Percentiles rank a stretch among this genome's conserved stretches.
phyloP scores from a whole-genome alignment of 225 moss, liverwort and hornwort species.

The Climacium dendroides region DNA sequence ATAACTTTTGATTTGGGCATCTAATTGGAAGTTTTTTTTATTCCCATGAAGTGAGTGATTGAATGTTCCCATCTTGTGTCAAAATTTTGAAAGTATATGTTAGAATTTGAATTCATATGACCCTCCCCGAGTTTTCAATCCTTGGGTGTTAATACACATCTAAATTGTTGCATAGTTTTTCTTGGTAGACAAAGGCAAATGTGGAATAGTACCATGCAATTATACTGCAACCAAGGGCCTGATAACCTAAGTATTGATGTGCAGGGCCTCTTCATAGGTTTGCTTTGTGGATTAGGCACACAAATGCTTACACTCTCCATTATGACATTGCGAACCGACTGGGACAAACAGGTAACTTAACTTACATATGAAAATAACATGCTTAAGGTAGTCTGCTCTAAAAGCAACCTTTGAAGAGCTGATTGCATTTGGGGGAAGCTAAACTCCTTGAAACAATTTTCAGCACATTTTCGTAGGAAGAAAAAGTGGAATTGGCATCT shows the following conservation, averaged over 20 bases:
- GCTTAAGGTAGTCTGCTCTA: too few species aligned
- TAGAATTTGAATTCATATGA: too few species aligned
- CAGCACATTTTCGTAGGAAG: too few species aligned
- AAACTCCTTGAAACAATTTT: too few species aligned
- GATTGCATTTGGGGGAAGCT: too few species aligned
- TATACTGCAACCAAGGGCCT: background rate
- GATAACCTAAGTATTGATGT: background rate
- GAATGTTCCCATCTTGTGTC: too few species aligned
- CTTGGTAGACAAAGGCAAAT: background rate
- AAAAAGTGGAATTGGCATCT: too few species aligned
- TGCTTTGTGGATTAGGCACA: conserved; percentile 40
- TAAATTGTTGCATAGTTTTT: background rate
- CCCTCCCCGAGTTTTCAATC: too few species aligned
- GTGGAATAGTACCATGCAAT: background rate
- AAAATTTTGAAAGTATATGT: background rate
- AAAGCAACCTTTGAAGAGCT: too few species aligned
- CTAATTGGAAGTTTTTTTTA: too few species aligned
- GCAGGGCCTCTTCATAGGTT: conserved; percentile 56
- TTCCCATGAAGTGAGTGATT: too few species aligned
- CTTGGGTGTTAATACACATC: background rate
- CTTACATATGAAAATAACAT: too few species aligned
- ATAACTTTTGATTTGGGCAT: background rate
- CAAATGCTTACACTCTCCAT: conserved; percentile 39
- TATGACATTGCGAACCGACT: conserved; percentile 36
- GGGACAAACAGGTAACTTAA: conserved; percentile 40